Conservation (phyloP, 257 asterid species). For the Solanum dulcamara region DNA sequence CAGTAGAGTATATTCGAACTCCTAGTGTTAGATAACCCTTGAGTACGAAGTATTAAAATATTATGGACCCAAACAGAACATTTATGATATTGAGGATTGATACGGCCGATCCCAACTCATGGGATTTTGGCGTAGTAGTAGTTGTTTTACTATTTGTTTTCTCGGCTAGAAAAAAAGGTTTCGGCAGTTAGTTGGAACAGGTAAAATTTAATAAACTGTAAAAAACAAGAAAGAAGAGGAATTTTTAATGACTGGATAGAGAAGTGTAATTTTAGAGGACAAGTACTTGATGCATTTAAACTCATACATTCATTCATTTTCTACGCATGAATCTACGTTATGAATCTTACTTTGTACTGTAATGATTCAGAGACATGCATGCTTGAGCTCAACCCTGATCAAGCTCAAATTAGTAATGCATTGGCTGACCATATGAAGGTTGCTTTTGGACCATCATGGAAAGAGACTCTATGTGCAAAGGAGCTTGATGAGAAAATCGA, state of each 20-base stretch:
- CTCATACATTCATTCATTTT: background rate
- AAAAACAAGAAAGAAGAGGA: background rate
- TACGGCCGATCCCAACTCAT: background rate
- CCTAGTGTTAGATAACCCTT: background rate
- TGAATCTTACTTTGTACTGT: background rate
- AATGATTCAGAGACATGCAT: constrained; percentile 41
- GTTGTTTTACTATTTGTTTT: background rate
- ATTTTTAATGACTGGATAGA: background rate
- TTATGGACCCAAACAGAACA: background rate
- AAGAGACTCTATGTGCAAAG: constrained; percentile 46
- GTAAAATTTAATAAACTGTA: background rate
- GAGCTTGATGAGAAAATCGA: constrained; percentile 44
- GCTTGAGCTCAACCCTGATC: constrained; percentile 37
- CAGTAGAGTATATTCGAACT: background rate
- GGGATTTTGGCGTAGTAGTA: background rate
- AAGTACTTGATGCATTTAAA: background rate
- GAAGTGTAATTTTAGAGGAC: background rate
- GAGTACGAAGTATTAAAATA: background rate
- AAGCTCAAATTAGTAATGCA: constrained; percentile 19
- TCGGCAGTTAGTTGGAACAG: background rate
- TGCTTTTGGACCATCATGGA: constrained; percentile 78
- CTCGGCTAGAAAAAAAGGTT: background rate
- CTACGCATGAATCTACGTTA: background rate
- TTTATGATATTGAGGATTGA: background rate
- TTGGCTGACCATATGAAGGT: constrained; percentile 53